Evolutionary conservation across 1,284 basidiomycete genomes (phyloP), one percentile per base, ranked within the genome.

Genomic region (Ceratobasidium sp.): DNA sequence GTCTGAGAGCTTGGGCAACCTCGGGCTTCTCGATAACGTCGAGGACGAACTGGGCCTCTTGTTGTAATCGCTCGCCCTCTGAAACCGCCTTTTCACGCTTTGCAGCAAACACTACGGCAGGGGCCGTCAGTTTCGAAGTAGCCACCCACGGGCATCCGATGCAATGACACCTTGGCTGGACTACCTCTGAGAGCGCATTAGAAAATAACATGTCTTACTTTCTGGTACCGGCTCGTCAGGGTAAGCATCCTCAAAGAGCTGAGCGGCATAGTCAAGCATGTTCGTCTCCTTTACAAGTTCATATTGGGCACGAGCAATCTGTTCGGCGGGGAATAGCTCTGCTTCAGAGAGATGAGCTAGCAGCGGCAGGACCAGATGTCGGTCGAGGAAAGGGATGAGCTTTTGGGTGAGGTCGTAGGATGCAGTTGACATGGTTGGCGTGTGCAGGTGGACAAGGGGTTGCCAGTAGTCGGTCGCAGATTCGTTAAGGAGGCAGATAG

Each of bases 21-120:
- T 96, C 95, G 2, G 96, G 96, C 80, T 97, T 96, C 83, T 97
- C 93, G 80, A 99, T 98, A 75, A 98, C 96, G 81, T 96, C 92
- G 77, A 98, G 86, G 46, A 98, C 96, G 22, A 92, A 91, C 81
- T 96, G 94, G 0, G 96, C 96, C 80, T 97, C 94, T 77, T 92
- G 89, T 80, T 94, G 90, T 48, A 98, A 86, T 72, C 88, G 85
- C 80, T 96, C 92, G 80, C 96, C 92, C 63, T 91, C 93, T 56
- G 90, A 90, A 43, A 96, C 90, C 1, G 93, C 93, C 76, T 88
- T 91, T 81, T 92, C 88, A 75, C 93, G 88, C 81, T 95, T 92
- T 76, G 86, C 86, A 41, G 89, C 87, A 80, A 96, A 95, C 83
- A 96, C 95, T 95, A 79, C 9, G 53, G 8, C 54, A 59, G 9